Conservation (phyloP, 2,329 filamentous ascomycete genomes). For the Microcera coccophila region DNA sequence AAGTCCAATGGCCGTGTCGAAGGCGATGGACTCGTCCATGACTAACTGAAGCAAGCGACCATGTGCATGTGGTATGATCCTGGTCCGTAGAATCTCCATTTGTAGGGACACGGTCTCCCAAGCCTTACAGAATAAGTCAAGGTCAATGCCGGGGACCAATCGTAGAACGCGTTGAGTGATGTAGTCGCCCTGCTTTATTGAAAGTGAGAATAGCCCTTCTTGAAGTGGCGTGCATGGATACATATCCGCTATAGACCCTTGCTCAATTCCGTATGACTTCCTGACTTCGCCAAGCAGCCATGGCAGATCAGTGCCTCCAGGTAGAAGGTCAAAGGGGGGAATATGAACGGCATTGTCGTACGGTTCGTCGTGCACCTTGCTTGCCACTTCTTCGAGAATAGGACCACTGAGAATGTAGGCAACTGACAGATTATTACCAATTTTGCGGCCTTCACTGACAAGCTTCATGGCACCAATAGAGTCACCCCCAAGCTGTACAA, state of each 20-base stretch:
- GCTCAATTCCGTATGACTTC: background rate
- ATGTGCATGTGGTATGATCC: background rate
- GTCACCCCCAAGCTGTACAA: constrained; percentile 13
- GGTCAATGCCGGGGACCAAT: background rate
- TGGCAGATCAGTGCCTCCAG: background rate
- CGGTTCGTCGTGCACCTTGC: background rate
- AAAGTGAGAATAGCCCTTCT: background rate
- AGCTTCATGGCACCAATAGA: constrained; percentile 26
- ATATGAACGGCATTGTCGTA: background rate
- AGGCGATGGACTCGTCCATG: background rate
- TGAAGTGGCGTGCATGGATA: background rate
- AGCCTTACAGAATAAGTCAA: background rate
- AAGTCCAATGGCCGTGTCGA: background rate
- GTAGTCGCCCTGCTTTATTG: background rate
- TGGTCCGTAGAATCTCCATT: background rate
- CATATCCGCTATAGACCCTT: background rate
- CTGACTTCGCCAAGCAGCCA: background rate
- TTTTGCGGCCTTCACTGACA: constrained; percentile 6
- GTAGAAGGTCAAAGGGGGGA: background rate
- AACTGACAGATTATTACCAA: constrained; percentile 3
- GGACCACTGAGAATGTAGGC: constrained; percentile 9
- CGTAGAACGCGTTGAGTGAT: background rate
- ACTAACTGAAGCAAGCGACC: background rate
- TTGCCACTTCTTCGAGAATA: background rate
- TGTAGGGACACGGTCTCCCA: background rate